A percentile compares a stretch with the other conserved stretches of the same genome.
Conservation (phyloP, 2,329 filamentous ascomycete genomes). For the Pyricularia pennisetigena region DNA sequence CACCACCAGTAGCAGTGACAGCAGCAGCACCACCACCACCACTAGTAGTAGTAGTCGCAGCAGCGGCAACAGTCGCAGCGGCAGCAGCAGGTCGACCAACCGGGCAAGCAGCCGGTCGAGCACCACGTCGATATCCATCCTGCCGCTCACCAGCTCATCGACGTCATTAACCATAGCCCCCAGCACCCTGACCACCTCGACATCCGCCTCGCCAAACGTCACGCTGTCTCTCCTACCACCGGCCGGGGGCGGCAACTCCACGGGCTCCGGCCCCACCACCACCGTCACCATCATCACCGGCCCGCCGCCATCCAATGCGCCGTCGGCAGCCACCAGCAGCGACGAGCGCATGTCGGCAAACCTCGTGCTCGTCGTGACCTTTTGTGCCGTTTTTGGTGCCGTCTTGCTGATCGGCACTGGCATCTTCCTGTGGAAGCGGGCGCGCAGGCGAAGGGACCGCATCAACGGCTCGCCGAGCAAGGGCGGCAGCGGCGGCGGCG, state of each 20-base stretch:
- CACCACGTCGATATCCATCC: background rate
- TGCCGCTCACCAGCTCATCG: background rate
- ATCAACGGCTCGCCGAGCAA: background rate
- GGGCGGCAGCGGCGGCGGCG: background rate
- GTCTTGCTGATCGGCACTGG: background rate
- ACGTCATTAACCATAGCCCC: background rate
- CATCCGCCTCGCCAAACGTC: background rate
- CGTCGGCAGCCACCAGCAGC: background rate
- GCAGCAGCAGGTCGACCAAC: too few relatives aligned
- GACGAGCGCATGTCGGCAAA: conserved; percentile 1
- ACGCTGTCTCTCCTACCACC: background rate
- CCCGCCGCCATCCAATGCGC: background rate
- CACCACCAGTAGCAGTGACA: too few relatives aligned
- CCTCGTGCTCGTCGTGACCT: conserved; percentile 3
- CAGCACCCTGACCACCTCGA: background rate
- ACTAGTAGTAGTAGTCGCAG: too few relatives aligned
- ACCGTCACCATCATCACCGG: background rate
- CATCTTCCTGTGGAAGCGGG: conserved; percentile 1
- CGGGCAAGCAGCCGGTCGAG: background rate
- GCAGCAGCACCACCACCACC: too few relatives aligned
- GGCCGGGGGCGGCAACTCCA: background rate
- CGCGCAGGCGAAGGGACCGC: background rate
- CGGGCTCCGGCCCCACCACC: background rate
- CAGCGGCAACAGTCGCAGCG: too few relatives aligned
- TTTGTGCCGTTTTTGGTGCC: background rate